A percentile compares a stretch with the other conserved stretches of the same genome.
phyloP scores from a whole-genome alignment of 2,329 filamentous ascomycete species.

The Aspergillus hortae region DNA sequence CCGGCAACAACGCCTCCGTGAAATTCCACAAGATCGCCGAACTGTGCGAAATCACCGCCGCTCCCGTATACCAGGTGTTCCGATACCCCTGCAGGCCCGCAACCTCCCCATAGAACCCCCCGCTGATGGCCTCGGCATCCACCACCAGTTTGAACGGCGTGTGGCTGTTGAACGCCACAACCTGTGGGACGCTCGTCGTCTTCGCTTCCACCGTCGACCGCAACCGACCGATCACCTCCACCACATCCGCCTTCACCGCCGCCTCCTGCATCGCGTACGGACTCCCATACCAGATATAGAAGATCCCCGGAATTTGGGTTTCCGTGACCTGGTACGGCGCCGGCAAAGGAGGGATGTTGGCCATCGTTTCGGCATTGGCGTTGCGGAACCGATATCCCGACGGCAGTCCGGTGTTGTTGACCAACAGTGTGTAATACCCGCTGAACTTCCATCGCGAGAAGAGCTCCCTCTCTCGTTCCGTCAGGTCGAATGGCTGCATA shows the following conservation, averaged over 20 bases:
- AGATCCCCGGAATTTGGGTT: neutral
- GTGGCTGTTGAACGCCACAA: constrained; percentile 32
- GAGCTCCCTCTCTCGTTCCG: constrained; percentile 23
- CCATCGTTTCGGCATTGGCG: neutral
- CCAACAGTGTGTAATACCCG: constrained; percentile 28
- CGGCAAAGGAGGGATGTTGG: constrained; percentile 9
- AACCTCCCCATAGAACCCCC: constrained; percentile 40
- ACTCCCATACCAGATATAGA: neutral
- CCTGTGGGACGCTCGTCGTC: constrained; percentile 19
- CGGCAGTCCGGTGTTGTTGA: constrained; percentile 26
- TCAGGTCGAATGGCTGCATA: constrained; percentile 29
- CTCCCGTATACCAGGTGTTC: constrained; percentile 44
- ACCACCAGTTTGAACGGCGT: constrained; percentile 35
- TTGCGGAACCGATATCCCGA: constrained; percentile 1
- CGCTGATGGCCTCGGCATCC: constrained; percentile 29
- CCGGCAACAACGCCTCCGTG: neutral
- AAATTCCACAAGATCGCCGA: constrained; percentile 16
- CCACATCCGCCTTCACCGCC: constrained; percentile 7
- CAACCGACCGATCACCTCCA: constrained; percentile 10
- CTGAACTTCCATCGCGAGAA: constrained; percentile 26
- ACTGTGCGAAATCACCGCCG: constrained; percentile 28
- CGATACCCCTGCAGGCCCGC: constrained; percentile 40
- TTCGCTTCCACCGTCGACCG: neutral
- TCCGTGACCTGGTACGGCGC: neutral
- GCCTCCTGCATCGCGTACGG: constrained; percentile 21